Conservation (phyloP, 495 filamentous ascomycete species). For the Xylaria venustula region DNA sequence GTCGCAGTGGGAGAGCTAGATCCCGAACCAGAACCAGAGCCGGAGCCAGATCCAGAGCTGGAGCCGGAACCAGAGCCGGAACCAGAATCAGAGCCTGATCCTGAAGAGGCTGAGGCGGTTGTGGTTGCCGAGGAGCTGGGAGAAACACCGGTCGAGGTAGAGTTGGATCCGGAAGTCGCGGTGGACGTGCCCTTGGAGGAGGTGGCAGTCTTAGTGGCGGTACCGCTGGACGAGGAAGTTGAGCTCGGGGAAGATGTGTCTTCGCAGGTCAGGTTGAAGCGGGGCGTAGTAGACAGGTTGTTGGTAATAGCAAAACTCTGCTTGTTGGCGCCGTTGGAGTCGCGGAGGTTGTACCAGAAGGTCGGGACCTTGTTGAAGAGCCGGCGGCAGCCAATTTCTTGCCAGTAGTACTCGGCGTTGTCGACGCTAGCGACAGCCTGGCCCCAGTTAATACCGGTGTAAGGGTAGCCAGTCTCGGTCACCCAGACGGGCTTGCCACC, state of each 20-base stretch:
- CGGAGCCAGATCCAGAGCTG: no score
- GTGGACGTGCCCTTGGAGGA: slow-evolving; percentile 12
- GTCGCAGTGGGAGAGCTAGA: slow-evolving; percentile 1
- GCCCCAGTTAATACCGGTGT: slow-evolving; percentile 43
- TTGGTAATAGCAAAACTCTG: slow-evolving; percentile 47
- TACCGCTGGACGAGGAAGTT: slow-evolving; percentile 3
- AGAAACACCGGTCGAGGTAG: slow-evolving; percentile 19
- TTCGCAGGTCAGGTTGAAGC: slow-evolving; percentile 60
- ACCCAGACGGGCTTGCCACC: slow-evolving; percentile 50
- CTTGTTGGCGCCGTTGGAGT: slow-evolving; percentile 46
- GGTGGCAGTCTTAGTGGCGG: slow-evolving; percentile 8
- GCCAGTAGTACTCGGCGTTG: slow-evolving; percentile 73
- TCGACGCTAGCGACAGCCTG: slow-evolving; percentile 55
- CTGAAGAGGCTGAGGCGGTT: no score
- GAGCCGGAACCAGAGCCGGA: no score
- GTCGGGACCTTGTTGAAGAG: slow-evolving; percentile 66
- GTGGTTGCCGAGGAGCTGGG: slow-evolving; percentile 10
- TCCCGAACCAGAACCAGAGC: slow-evolving; percentile 17
- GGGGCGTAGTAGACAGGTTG: slow-evolving; percentile 52
- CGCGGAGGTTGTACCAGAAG: slow-evolving; percentile 58
- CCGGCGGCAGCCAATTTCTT: slow-evolving; percentile 63
- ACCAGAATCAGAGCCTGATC: slow-evolving; percentile 17
- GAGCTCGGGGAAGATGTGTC: slow-evolving; percentile 30
- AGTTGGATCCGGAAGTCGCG: slow-evolving; percentile 18
- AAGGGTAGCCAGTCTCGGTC: slow-evolving; percentile 53